These are phyloP conservation scores for Rhododendron molle DNA, from an alignment of 148 eudicot species.

Conservation along the genomic window DNA sequence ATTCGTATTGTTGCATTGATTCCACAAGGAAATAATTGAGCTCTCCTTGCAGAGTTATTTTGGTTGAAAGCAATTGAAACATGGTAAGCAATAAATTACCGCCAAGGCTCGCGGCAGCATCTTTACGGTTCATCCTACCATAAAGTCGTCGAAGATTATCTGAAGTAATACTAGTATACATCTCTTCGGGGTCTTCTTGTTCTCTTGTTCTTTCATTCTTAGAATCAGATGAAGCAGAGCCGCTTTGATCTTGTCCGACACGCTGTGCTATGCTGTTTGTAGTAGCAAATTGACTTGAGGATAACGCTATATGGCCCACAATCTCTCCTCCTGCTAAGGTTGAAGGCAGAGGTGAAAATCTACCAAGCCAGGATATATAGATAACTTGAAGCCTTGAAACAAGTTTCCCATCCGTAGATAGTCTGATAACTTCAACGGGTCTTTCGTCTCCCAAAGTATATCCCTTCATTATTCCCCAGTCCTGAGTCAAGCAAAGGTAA, in stretches of 20 bases:
- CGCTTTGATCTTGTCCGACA: constrained; percentile 17
- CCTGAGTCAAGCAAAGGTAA: not conserved
- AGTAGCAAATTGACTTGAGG: not conserved
- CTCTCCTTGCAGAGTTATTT: not conserved
- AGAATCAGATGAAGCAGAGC: constrained; percentile 10
- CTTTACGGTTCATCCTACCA: not conserved
- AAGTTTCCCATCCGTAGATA: not conserved
- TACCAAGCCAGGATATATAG: not conserved
- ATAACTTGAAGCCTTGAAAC: not conserved
- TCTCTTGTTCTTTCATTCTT: too few species aligned
- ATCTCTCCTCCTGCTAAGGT: not conserved
- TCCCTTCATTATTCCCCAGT: not conserved
- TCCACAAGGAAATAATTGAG: not conserved
- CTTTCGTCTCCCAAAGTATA: not conserved
- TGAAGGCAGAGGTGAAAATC: not conserved
- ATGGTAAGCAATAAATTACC: not conserved
- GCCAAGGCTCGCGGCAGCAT: not conserved
- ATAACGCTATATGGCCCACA: not conserved
- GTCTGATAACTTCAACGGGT: not conserved
- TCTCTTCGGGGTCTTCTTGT: too few species aligned
- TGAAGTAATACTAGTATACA: too few species aligned
- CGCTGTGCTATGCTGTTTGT: constrained; percentile 17
- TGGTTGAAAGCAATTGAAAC: not conserved
- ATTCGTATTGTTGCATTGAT: not conserved
- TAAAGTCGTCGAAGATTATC: too few species aligned